Conservation (phyloP, 164 flowering plant genomes). For the Santalum album region DNA sequence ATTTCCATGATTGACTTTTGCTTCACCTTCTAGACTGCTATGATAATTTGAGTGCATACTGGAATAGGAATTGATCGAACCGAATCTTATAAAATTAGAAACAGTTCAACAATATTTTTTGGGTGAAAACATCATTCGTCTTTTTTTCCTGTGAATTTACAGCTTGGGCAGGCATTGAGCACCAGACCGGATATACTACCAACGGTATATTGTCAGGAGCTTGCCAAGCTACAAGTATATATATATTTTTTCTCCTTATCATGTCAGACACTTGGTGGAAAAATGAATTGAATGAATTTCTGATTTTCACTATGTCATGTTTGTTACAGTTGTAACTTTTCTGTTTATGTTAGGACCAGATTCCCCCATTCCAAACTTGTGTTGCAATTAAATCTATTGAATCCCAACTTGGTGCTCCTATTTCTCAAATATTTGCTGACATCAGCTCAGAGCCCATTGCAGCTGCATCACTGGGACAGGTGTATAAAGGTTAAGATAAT, state of each 20-base stretch:
- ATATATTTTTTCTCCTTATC: neutral
- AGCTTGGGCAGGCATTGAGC: constrained; percentile 98
- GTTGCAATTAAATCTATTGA: constrained; percentile 75
- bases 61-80: neutral
- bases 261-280: no score
- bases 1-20: no score
- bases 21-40: no score
- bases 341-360: constrained; percentile 61
- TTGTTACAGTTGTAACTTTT: constrained; percentile 5
- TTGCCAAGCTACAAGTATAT: constrained; percentile 78
- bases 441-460: constrained; percentile 89
- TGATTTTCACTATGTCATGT: neutral
- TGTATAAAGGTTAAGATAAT: constrained; percentile 74
- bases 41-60: neutral
- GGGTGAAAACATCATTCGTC: neutral
- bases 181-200: constrained; percentile 93
- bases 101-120: neutral
- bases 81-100: neutral
- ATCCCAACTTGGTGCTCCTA: constrained; percentile 65
- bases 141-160: constrained; percentile 13
- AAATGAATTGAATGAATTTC: no score
- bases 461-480: constrained; percentile 96
- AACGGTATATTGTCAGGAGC: constrained; percentile 74
- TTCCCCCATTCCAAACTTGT: constrained; percentile 80
- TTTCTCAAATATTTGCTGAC: constrained; percentile 76